A percentile compares a stretch with the other conserved stretches of the same genome.
phyloP scores from a whole-genome alignment of 208 protist species.

The Histomonas meleagridis region DNA sequence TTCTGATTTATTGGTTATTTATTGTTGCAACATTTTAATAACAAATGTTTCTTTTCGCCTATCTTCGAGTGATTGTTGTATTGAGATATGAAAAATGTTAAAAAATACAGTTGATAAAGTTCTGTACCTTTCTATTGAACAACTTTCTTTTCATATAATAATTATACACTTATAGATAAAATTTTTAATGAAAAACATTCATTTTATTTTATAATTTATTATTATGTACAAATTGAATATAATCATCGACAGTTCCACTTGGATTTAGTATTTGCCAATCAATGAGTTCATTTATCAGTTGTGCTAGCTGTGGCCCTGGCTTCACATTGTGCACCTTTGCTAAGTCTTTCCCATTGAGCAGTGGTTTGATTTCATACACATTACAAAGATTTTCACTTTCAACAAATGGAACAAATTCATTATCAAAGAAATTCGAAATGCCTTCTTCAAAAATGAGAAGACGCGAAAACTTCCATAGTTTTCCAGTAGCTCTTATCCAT shows the following conservation, averaged over 20 bases:
- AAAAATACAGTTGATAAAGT: too few species aligned
- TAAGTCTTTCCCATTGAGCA: not conserved
- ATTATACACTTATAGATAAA: too few species aligned
- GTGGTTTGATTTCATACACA: not conserved
- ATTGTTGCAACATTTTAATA: too few species aligned
- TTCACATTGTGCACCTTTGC: not conserved
- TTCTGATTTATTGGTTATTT: too few species aligned
- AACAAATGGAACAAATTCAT: not conserved
- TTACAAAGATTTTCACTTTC: not conserved
- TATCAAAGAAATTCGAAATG: not conserved
- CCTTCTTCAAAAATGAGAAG: not conserved
- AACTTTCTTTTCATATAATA: too few species aligned
- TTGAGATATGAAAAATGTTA: too few species aligned
- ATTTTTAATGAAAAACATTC: too few species aligned
- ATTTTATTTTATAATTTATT: too few species aligned
- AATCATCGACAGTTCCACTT: not conserved
- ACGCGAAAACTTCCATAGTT: not conserved
- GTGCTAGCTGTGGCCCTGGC: not conserved
- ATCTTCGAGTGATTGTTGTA: too few species aligned
- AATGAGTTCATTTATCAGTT: not conserved
- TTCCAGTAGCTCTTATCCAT: not conserved
- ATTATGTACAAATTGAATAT: not conserved
- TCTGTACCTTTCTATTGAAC: too few species aligned
- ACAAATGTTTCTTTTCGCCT: too few species aligned
- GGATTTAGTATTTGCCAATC: conserved; percentile 9